Conservation (phyloP, 257 asterid species). For the Solanum medicagineum region DNA sequence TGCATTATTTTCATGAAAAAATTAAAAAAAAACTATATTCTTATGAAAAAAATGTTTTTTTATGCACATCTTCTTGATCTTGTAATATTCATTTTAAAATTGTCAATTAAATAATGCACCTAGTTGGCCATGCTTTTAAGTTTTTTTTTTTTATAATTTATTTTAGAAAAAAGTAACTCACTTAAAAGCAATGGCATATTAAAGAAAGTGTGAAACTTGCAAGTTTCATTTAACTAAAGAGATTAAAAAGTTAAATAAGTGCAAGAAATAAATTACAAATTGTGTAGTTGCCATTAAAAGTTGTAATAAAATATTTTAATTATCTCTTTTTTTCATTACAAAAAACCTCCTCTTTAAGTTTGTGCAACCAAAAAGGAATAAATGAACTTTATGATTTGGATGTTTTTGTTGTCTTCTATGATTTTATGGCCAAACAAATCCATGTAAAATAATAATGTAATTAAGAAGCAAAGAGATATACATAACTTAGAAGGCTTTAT, state of each 20-base stretch:
- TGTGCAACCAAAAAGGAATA: not conserved
- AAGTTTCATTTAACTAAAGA: not conserved
- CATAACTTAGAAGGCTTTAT: not conserved
- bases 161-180: not conserved
- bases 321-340: not conserved
- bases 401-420: not conserved
- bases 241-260: not conserved
- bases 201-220: not conserved
- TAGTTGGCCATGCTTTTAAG: not conserved
- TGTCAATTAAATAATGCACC: not conserved
- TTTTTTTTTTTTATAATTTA: not conserved
- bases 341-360: not conserved
- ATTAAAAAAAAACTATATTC: not conserved
- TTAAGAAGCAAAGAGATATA: not conserved
- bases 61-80: not conserved
- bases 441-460: not conserved
- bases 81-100: not conserved
- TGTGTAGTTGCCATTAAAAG: not conserved
- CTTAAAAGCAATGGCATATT: not conserved
- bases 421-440: not conserved
- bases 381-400: not conserved
- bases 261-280: not conserved
- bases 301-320: not conserved
- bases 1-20: not conserved
- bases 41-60: not conserved